These are phyloP conservation scores for Seiridium unicorne DNA, from an alignment of 2,329 filamentous ascomycete genomes.

Conservation along the genomic window DNA sequence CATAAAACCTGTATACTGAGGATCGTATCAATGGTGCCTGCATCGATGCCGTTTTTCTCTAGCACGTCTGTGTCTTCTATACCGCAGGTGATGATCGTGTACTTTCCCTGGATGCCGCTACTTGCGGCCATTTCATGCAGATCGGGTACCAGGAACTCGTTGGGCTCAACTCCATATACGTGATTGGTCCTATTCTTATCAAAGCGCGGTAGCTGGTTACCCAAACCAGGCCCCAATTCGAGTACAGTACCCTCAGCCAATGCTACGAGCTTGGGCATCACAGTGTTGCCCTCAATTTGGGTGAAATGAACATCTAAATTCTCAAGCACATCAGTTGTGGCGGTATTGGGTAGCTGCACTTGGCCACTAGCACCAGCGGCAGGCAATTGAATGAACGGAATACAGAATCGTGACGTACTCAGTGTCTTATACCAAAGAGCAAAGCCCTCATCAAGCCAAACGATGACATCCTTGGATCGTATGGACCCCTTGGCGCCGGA, in stretches of 20 bases:
- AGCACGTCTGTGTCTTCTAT: not conserved
- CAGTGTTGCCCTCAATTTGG: not conserved
- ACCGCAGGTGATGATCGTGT: not conserved
- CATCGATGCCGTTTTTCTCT: not conserved
- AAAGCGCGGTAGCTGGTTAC: not conserved
- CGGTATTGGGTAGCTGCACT: not conserved
- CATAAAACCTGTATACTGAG: constrained; percentile 1
- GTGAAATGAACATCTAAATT: not conserved
- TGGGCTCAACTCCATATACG: constrained; percentile 1
- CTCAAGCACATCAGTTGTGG: not conserved
- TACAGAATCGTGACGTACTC: not conserved
- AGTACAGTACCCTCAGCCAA: not conserved
- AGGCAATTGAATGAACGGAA: not conserved
- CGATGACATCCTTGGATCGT: not conserved
- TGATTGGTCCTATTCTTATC: not conserved
- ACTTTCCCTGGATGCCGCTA: not conserved
- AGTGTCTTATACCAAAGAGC: not conserved
- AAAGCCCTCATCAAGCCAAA: not conserved
- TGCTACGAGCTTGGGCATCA: not conserved
- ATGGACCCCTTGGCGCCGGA: not conserved
- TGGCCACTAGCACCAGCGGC: too few relatives aligned
- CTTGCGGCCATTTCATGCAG: not conserved
- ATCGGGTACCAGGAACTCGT: not conserved
- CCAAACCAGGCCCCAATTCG: not conserved
- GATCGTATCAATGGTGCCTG: not conserved